These are phyloP conservation scores for Heterobasidion parviporum DNA, from an alignment of 1,284 basidiomycete species.

Conservation along the genomic window DNA sequence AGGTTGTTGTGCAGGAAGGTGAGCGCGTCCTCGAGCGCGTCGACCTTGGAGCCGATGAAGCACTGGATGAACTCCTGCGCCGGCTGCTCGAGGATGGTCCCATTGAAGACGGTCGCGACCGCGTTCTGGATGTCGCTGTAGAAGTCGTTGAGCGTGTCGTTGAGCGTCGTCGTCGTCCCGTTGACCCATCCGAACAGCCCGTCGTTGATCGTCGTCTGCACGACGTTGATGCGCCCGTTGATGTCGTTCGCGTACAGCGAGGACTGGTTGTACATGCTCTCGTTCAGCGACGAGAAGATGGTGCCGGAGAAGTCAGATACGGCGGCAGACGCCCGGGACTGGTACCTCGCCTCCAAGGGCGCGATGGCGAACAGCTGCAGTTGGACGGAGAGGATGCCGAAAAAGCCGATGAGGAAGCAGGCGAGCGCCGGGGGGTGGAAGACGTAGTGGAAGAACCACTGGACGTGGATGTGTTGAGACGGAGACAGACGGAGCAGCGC, in stretches of 20 bases:
- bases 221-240: conserved; percentile 60
- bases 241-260: conserved; percentile 66
- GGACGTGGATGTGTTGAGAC: conserved; percentile 54
- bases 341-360: conserved; percentile 61
- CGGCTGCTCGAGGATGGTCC: conserved; percentile 73
- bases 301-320: conserved; percentile 60
- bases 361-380: conserved; percentile 75
- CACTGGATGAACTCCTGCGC: conserved; percentile 87
- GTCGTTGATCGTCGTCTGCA: conserved; percentile 76
- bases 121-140: conserved; percentile 67
- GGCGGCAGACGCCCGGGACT: conserved; percentile 47
- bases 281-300: conserved; percentile 74
- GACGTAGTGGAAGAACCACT: conserved; percentile 84
- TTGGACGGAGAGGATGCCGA: conserved; percentile 85
- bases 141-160: conserved; percentile 68
- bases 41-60: conserved; percentile 84
- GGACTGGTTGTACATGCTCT: conserved; percentile 75
- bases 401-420: conserved; percentile 82
- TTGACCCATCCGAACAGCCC: conserved; percentile 94
- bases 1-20: conserved; percentile 92
- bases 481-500: conserved; percentile 42
- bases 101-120: conserved; percentile 70
- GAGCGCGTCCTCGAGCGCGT: conserved; percentile 78
- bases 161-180: conserved; percentile 82
- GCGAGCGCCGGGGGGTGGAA: conserved; percentile 86